A percentile compares a stretch with the other conserved stretches of the same genome.
phyloP scores from a whole-genome alignment of 2,329 filamentous ascomycete species.

The Metarhizium sp. region DNA sequence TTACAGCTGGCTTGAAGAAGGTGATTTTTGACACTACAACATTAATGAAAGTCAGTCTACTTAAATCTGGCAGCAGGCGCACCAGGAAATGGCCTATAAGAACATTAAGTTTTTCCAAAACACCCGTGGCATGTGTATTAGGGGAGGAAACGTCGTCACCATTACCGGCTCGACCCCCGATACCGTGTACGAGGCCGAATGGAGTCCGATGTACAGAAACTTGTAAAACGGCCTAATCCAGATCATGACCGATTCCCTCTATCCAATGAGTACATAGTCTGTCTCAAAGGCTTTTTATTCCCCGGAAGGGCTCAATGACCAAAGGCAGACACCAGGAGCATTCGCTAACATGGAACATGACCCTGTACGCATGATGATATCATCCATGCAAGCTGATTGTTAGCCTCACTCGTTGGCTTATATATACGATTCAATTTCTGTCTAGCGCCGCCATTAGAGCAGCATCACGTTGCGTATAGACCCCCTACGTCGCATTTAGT shows the following conservation, averaged over 20 bases:
- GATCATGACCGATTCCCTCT: constrained; percentile 4
- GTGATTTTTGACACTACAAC: constrained; percentile 30
- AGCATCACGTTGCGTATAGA: no score
- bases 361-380: no score
- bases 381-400: no score
- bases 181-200: constrained; percentile 22
- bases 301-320: no score
- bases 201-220: constrained; percentile 11
- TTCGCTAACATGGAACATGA: no score
- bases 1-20: constrained; percentile 33
- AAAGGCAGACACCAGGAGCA: no score
- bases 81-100: constrained; percentile 35
- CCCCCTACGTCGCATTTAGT: no score
- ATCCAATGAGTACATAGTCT: no score
- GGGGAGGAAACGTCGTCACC: constrained; percentile 27
- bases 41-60: constrained; percentile 19
- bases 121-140: constrained; percentile 23
- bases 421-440: no score
- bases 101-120: constrained; percentile 33
- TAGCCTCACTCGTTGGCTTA: no score
- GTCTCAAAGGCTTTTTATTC: no score
- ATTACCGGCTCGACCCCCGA: constrained; percentile 31
- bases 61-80: constrained; percentile 30
- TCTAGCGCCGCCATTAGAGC: no score
- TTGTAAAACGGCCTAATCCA: constrained; percentile 30